phyloP scores from a whole-genome alignment of 495 filamentous ascomycete genomes.

The Letharia lupina region DNA sequence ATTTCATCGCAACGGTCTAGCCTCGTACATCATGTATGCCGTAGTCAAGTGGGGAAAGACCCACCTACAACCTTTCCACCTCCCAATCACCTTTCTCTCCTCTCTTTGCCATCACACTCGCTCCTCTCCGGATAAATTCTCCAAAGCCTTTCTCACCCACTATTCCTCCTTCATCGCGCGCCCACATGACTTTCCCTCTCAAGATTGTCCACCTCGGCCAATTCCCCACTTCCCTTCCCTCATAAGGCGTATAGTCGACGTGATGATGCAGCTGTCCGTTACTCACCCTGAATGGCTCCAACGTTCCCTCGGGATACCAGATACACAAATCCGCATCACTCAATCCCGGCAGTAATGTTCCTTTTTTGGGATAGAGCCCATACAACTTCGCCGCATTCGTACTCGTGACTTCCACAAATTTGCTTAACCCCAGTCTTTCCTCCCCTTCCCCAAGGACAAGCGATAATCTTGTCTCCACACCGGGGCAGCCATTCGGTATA shows the following conservation, averaged over 20 bases:
- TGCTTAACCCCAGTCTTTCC: not conserved
- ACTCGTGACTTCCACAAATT: slow-evolving; percentile 8
- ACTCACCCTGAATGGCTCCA: slow-evolving; percentile 34
- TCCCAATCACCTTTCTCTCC: slow-evolving; percentile 5
- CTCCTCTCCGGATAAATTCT: slow-evolving; percentile 44
- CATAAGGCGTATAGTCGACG: slow-evolving; percentile 55
- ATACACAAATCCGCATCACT: slow-evolving; percentile 8
- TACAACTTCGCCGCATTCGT: slow-evolving; percentile 7
- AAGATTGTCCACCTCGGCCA: slow-evolving; percentile 57
- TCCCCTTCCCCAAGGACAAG: not conserved
- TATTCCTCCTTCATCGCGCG: slow-evolving; percentile 40
- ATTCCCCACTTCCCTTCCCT: slow-evolving; percentile 45
- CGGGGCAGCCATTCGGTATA: slow-evolving; percentile 4
- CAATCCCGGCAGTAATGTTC: not conserved
- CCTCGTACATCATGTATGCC: too few species aligned
- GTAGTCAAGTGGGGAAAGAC: not conserved
- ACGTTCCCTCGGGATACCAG: not conserved
- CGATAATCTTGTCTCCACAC: not conserved
- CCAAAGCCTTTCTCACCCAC: slow-evolving; percentile 44
- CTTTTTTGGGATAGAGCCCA: slow-evolving; percentile 5
- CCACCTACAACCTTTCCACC: slow-evolving; percentile 4
- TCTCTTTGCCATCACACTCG: slow-evolving; percentile 32
- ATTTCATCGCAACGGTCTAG: too few species aligned
- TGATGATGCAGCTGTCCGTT: slow-evolving; percentile 51
- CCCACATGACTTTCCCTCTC: slow-evolving; percentile 48